Conservation (phyloP, 352 stramenopile species). For the Globisporangium nagaii region DNA sequence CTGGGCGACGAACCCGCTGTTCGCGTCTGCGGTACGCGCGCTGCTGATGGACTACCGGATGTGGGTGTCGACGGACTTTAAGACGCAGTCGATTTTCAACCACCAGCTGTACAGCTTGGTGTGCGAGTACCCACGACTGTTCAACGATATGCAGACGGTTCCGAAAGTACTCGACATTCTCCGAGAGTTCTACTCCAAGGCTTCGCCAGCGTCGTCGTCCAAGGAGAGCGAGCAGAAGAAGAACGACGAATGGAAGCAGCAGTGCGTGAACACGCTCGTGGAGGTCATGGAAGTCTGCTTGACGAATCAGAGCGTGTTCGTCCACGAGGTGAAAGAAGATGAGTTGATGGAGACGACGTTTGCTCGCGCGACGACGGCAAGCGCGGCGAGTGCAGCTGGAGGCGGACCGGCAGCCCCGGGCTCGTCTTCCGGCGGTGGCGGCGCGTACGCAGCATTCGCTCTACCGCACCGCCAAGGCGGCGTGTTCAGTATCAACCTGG, state of each 20-base stretch:
- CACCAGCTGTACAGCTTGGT: slow-evolving; percentile 73
- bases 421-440: not conserved
- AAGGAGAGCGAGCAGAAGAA: slow-evolving; percentile 37
- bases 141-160: slow-evolving; percentile 63
- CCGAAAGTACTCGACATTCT: slow-evolving; percentile 64
- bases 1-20: slow-evolving; percentile 71
- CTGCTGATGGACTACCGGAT: slow-evolving; percentile 67
- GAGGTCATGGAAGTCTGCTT: slow-evolving; percentile 74
- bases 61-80: slow-evolving; percentile 57
- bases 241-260: slow-evolving; percentile 63
- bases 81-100: slow-evolving; percentile 78
- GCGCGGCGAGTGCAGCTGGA: slow-evolving; percentile 2
- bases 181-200: slow-evolving; percentile 37
- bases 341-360: slow-evolving; percentile 72
- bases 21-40: slow-evolving; percentile 56
- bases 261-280: slow-evolving; percentile 71
- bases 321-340: slow-evolving; percentile 61
- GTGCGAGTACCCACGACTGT: slow-evolving; percentile 55
- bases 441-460: slow-evolving; percentile 13
- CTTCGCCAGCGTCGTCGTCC: not conserved
- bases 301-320: slow-evolving; percentile 68
- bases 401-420: not conserved
- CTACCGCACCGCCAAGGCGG: slow-evolving; percentile 40
- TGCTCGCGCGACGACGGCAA: slow-evolving; percentile 18
- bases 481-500: slow-evolving; percentile 69